phyloP scores from a whole-genome alignment of 2,329 filamentous ascomycete genomes.

The Fusarium dimerum region DNA sequence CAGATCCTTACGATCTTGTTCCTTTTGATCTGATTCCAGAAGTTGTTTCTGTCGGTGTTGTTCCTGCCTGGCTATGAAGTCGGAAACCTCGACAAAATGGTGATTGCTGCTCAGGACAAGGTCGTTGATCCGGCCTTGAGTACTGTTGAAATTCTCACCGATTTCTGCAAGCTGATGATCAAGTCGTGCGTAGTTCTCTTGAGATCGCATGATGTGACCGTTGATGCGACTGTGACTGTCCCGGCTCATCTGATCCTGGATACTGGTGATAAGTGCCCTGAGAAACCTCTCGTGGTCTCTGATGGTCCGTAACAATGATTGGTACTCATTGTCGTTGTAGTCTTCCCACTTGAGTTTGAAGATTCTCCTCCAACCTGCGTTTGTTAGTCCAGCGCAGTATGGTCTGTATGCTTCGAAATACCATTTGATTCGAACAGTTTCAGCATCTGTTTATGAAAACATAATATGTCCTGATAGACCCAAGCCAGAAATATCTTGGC shows the following conservation, averaged over 20 bases:
- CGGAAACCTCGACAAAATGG: neutral
- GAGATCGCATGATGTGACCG: slow-evolving; percentile 1
- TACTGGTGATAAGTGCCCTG: neutral
- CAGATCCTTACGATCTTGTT: neutral
- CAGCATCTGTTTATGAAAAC: neutral
- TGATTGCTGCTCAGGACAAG: neutral
- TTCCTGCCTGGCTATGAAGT: neutral
- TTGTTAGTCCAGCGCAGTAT: neutral
- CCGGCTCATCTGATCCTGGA: neutral
- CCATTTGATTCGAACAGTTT: neutral
- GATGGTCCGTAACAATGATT: neutral
- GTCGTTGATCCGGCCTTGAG: neutral
- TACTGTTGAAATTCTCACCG: neutral
- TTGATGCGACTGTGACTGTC: neutral
- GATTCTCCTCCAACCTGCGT: slow-evolving; percentile 4
- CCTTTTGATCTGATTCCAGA: neutral
- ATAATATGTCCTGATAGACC: slow-evolving; percentile 4
- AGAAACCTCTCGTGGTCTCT: slow-evolving; percentile 1
- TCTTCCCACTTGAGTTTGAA: slow-evolving; percentile 3
- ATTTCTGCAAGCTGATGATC: neutral
- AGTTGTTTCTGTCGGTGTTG: neutral
- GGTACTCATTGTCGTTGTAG: neutral
- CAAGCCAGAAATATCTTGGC: slow-evolving; percentile 1
- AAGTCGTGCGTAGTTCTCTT: neutral
- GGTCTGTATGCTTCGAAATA: neutral